Evolutionary conservation across 208 protist species (phyloP), one percentile per base, ranked within the genome.

Genomic region (Lotmaria passim): DNA sequence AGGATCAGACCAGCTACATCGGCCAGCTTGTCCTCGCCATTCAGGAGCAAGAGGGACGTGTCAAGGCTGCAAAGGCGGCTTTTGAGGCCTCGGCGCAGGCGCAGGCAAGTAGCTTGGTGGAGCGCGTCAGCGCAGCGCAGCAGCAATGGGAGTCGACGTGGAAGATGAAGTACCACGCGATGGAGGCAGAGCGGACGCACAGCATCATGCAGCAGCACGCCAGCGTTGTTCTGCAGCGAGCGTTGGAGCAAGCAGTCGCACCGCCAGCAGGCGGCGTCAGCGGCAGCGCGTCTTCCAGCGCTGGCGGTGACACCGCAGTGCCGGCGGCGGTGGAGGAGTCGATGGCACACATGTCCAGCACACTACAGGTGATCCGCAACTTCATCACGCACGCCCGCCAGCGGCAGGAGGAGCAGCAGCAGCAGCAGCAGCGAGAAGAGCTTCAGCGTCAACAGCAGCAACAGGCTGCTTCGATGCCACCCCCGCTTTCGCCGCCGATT

Each of bases 71-170:
- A 15, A 72, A 89, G 58, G 51, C 75, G 14, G 79, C 69, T 33
- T 94, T 90, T 47, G 69, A 78, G 31, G 72, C 83, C n/a, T 77
- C 80, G 0, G 80, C 79, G 33, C 66, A 69, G 55, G 41, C 81
- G 43, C 75, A 91, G 80, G 78, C 73, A 10, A 77, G 72, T 31
- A 65, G 72, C 36, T 57, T 95, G 12, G 81, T 82, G 4, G 71
- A 85, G 57, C 84, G 85, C 61, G 72, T 95, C 56, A 65, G 57
- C 12, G 78, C 73, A 3, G 85, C 87, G 1, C 83, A 89, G 73
- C 53, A 80, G 60, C 63, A 82, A 38, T 90, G 84, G 69, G 83
- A 95, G 48, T 78, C 62, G 33, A 60, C 70, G 70, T 94, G 89
- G 89, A 69, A 83, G 56, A 46, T 65, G 51, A 87, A 82, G 63